These are phyloP conservation scores for Didymellaceae sp. DNA, from an alignment of 2,329 filamentous ascomycete genomes.

Conservation along the genomic window DNA sequence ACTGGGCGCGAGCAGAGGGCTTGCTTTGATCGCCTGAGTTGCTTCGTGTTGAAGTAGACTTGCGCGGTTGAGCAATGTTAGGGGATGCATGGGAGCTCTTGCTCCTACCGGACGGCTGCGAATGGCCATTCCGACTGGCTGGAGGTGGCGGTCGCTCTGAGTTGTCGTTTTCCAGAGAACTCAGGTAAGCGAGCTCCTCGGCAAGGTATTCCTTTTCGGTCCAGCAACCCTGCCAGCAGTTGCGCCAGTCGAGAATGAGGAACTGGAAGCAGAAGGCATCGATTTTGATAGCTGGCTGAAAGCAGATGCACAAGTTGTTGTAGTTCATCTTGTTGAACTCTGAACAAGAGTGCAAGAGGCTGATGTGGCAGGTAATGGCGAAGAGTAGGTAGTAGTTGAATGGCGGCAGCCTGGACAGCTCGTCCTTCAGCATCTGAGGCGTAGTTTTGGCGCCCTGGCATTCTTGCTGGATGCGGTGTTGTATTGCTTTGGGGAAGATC, in stretches of 20 bases:
- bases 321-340: conserved; percentile 99
- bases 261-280: conserved; percentile 96
- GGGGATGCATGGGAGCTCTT: conserved; percentile 37
- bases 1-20: conserved; percentile 36
- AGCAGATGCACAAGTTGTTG: conserved; percentile 93
- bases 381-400: conserved; percentile 99
- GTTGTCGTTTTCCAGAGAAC: conserved; percentile 26
- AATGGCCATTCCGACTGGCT: conserved; percentile 36
- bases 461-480: conserved; percentile 80
- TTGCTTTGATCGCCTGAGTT: conserved; percentile 41
- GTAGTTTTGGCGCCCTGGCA: conserved; percentile 80
- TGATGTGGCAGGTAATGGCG: conserved; percentile 95
- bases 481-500: conserved; percentile 83
- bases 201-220: conserved; percentile 75
- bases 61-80: conserved; percentile 32
- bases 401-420: conserved; percentile 90
- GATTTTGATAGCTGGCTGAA: conserved; percentile 96
- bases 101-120: conserved; percentile 30
- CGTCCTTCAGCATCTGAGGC: conserved; percentile 85
- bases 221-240: conserved; percentile 96
- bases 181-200: conserved; percentile 43
- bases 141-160: conserved; percentile 21
- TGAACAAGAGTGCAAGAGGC: conserved; percentile 85
- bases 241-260: conserved; percentile 91
- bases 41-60: conserved; percentile 37